Evolutionary conservation across 2,329 filamentous ascomycete species (phyloP).

Genomic region (Alternaria sp.): DNA sequence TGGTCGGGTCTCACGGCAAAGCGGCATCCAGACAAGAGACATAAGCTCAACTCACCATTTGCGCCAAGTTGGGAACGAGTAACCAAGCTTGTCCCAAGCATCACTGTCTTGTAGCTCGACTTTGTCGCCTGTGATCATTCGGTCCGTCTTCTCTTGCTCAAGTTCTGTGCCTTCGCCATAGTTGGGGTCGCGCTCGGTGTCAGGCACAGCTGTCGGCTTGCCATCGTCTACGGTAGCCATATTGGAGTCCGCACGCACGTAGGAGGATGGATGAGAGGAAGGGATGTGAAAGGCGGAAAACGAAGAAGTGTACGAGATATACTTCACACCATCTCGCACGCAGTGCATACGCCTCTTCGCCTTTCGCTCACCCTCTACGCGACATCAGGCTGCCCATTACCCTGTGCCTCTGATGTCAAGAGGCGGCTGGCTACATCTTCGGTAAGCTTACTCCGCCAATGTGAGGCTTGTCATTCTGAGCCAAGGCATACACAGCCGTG

Average conservation of each 20-base stretch:
- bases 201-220: conserved; percentile 26
- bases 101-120: conserved; percentile 48
- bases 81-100: conserved; percentile 53
- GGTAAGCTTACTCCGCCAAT: conserved; percentile 22
- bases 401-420: conserved; percentile 22
- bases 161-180: conserved; percentile 22
- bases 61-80: conserved; percentile 53
- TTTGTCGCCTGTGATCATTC: conserved; percentile 35
- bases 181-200: conserved; percentile 31
- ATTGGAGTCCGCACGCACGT: neutral
- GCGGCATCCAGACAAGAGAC: conserved; percentile 32
- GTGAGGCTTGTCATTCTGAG: conserved; percentile 14
- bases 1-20: neutral
- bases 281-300: neutral
- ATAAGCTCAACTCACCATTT: conserved; percentile 44
- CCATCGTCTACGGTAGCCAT: conserved; percentile 18
- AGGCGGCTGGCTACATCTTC: conserved; percentile 17
- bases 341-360: neutral
- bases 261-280: neutral
- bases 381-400: neutral
- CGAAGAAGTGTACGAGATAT: neutral
- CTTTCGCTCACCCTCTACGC: neutral
- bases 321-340: neutral
- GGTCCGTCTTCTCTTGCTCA: conserved; percentile 24
- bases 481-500: conserved; percentile 22